A percentile compares a stretch with the other conserved stretches of the same genome.
phyloP scores from a whole-genome alignment of 345 rosid species.

The Clausena lansium region DNA sequence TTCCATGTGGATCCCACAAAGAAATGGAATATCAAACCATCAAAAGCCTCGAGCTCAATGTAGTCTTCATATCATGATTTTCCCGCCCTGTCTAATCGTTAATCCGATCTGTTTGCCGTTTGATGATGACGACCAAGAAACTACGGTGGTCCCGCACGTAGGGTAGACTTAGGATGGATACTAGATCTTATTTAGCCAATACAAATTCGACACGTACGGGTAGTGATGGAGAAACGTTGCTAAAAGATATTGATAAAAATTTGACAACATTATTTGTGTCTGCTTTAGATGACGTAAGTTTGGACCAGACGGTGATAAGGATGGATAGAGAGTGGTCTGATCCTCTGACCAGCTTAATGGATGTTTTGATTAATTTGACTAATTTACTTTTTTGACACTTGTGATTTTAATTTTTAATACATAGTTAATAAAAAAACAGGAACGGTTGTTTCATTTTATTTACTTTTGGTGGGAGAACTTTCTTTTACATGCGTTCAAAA shows the following conservation, averaged over 20 bases:
- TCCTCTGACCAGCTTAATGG: slow-evolving; percentile 4
- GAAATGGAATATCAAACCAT: not conserved
- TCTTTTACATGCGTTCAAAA: too few species aligned
- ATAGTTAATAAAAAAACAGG: not conserved
- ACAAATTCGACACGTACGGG: slow-evolving; percentile 6
- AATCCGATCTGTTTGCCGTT: not conserved
- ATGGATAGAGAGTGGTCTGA: slow-evolving; percentile 18
- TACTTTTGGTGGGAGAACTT: too few species aligned
- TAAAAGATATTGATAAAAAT: slow-evolving; percentile 7
- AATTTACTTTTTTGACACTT: too few species aligned
- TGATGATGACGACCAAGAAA: slow-evolving; percentile 21
- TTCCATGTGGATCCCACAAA: slow-evolving; percentile 2
- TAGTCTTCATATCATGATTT: not conserved
- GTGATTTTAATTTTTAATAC: not conserved
- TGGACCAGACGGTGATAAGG: slow-evolving; percentile 26
- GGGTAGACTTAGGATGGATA: slow-evolving; percentile 18
- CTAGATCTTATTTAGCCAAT: slow-evolving; percentile 22
- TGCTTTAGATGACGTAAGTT: slow-evolving; percentile 36
- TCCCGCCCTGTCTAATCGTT: slow-evolving; percentile 14
- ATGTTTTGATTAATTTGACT: not conserved
- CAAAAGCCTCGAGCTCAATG: not conserved
- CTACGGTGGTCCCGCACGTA: slow-evolving; percentile 31
- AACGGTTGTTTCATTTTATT: too few species aligned
- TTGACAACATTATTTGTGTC: slow-evolving; percentile 2
- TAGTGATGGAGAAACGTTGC: not conserved